A percentile compares a stretch with the other conserved stretches of the same genome.
These are phyloP conservation scores for Sarocladium brachiariae DNA, from an alignment of 2,329 filamentous ascomycete genomes.

Conservation along the genomic window DNA sequence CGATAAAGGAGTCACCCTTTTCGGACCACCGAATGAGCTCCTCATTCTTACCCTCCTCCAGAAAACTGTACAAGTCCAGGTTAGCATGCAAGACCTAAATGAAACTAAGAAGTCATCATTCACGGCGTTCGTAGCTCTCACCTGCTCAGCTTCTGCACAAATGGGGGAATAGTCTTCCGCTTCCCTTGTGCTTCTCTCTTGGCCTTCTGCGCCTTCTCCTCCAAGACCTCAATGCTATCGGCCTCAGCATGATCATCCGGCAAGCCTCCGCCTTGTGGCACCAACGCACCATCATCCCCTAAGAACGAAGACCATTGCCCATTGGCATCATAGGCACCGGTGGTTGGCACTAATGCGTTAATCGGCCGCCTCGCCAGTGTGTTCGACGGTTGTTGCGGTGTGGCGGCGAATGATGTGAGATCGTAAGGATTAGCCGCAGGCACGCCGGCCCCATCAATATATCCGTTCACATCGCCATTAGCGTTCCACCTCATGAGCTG, in stretches of 20 bases:
- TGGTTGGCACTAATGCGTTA: slow-evolving; percentile 41
- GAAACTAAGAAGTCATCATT: slow-evolving; percentile 3
- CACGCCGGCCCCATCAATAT: slow-evolving; percentile 24
- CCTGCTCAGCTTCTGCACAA: slow-evolving; percentile 98
- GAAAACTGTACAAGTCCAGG: slow-evolving; percentile 57
- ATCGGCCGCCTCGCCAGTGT: slow-evolving; percentile 46
- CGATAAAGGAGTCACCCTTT: slow-evolving; percentile 92
- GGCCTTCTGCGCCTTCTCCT: slow-evolving; percentile 70
- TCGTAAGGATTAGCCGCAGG: slow-evolving; percentile 30
- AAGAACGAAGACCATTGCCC: slow-evolving; percentile 5
- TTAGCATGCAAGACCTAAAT: slow-evolving; percentile 1
- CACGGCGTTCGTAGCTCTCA: slow-evolving; percentile 35
- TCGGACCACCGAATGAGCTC: slow-evolving; percentile 96
- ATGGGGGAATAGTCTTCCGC: slow-evolving; percentile 91
- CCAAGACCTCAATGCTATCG: slow-evolving; percentile 71
- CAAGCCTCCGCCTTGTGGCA: slow-evolving; percentile 24
- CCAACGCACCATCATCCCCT: slow-evolving; percentile 19
- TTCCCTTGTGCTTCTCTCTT: slow-evolving; percentile 86
- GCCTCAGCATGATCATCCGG: slow-evolving; percentile 38
- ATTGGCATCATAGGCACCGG: slow-evolving; percentile 3
- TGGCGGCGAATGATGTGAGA: slow-evolving; percentile 28
- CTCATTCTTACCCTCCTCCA: slow-evolving; percentile 88
- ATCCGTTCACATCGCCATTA: slow-evolving; percentile 22
- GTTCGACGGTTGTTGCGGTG: slow-evolving; percentile 29
- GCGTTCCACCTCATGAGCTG: slow-evolving; percentile 41